Percentiles rank a stretch among this genome's conserved stretches.
Evolutionary conservation across 768 basidiomycete genomes (phyloP).

Genomic region (Mycena metata): DNA sequence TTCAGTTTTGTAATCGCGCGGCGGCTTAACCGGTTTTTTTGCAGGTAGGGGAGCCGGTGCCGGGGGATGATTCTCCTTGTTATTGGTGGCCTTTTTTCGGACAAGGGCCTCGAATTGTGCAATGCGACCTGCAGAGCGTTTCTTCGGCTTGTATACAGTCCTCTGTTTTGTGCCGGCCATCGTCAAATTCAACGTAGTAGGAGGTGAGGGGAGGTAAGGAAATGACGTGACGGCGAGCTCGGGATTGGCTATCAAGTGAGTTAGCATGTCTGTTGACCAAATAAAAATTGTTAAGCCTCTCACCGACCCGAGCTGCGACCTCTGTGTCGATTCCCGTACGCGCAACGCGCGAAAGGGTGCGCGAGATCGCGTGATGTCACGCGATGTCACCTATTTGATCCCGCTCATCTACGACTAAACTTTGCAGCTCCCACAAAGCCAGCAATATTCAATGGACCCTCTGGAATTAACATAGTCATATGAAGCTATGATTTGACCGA

Average conservation of each 20-base stretch:
- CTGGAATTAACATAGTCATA: not conserved
- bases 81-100: not conserved
- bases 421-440: not conserved
- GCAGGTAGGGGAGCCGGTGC: not conserved
- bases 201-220: no score
- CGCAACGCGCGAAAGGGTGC: not conserved
- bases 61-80: not conserved
- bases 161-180: not conserved
- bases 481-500: not conserved
- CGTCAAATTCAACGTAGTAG: no score
- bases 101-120: not conserved
- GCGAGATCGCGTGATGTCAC: constrained; percentile 1
- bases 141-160: not conserved
- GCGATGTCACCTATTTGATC: not conserved
- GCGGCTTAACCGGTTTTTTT: not conserved
- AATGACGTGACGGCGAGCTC: no score
- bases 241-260: no score
- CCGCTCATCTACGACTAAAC: not conserved
- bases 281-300: no score
- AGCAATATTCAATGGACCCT: not conserved
- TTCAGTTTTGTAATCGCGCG: not conserved
- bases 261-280: no score
- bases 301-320: no score
- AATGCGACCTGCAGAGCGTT: not conserved
- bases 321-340: no score